Percentiles rank a stretch among this genome's conserved stretches.
Evolutionary conservation across 2,329 filamentous ascomycete species (phyloP).

Genomic region (Neobulgaria alba): DNA sequence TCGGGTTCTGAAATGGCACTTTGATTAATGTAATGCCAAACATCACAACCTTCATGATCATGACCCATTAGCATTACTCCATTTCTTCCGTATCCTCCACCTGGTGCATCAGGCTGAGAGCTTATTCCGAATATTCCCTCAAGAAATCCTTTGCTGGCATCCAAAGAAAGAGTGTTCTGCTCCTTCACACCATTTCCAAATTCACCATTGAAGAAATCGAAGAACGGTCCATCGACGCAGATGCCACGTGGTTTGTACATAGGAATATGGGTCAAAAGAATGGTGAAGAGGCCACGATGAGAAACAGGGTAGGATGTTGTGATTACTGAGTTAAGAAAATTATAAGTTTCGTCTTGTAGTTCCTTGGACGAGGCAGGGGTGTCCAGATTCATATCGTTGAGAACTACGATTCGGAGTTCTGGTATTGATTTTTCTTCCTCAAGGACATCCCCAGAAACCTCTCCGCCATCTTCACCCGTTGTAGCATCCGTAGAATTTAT

Average conservation of each 20-base stretch:
- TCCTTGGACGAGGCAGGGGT: slow-evolving; percentile 59
- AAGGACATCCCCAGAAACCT: too few species aligned
- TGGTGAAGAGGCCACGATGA: slow-evolving; percentile 59
- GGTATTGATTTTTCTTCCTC: slow-evolving; percentile 43
- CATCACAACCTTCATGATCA: slow-evolving; percentile 91
- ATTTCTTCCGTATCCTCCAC: slow-evolving; percentile 54
- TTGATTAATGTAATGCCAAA: slow-evolving; percentile 72
- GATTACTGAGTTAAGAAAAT: slow-evolving; percentile 65
- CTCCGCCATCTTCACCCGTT: slow-evolving; percentile 31
- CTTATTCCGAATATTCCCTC: slow-evolving; percentile 78
- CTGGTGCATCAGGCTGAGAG: slow-evolving; percentile 48
- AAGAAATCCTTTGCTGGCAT: slow-evolving; percentile 66
- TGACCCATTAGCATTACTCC: slow-evolving; percentile 87
- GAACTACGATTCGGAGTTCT: slow-evolving; percentile 70
- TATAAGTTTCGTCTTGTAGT: slow-evolving; percentile 69
- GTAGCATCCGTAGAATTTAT: slow-evolving; percentile 29
- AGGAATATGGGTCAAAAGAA: slow-evolving; percentile 88
- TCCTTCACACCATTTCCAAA: slow-evolving; percentile 68
- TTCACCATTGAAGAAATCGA: slow-evolving; percentile 64
- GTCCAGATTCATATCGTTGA: slow-evolving; percentile 94
- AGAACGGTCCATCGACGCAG: slow-evolving; percentile 78
- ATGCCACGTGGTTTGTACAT: slow-evolving; percentile 74
- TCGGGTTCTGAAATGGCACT: slow-evolving; percentile 28
- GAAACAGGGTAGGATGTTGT: slow-evolving; percentile 51
- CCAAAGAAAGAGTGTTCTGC: slow-evolving; percentile 78